phyloP scores from a whole-genome alignment of 257 asterid species.

The Coffea eugenioides region DNA sequence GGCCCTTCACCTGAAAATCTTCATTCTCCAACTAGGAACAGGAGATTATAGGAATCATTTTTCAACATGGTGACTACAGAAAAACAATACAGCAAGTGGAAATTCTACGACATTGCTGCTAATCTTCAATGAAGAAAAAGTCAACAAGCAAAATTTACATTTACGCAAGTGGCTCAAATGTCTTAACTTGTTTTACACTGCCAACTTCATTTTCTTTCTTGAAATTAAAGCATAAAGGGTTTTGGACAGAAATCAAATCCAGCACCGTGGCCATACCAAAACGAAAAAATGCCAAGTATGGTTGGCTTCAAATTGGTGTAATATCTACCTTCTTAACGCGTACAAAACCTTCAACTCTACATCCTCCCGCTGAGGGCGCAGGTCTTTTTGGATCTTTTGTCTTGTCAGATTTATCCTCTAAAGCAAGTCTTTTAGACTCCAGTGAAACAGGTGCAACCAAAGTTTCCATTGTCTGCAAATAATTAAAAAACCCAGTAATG shows the following conservation, averaged over 20 bases:
- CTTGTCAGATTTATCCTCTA: conserved; percentile 37
- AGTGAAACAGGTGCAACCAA: conserved; percentile 73
- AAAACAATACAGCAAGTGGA: background rate
- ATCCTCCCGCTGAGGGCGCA: conserved; percentile 93
- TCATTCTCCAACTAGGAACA: background rate
- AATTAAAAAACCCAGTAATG: conserved; percentile 11
- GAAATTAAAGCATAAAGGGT: background rate
- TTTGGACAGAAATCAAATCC: background rate
- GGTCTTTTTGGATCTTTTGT: conserved; percentile 64
- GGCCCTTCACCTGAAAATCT: background rate
- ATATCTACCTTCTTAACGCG: conserved; percentile 89
- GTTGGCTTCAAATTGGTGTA: background rate
- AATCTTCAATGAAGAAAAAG: background rate
- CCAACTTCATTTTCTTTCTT: background rate
- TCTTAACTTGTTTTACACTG: background rate
- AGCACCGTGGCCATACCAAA: too few species aligned
- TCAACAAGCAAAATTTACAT: background rate
- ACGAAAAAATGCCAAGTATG: too few species aligned
- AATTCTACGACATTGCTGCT: background rate
- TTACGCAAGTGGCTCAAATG: background rate
- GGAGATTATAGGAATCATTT: background rate
- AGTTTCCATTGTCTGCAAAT: conserved; percentile 76
- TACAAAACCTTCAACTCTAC: conserved; percentile 93
- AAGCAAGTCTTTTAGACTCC: conserved; percentile 48
- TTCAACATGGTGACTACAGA: background rate